These are phyloP conservation scores for Phytophthora europaea DNA, from an alignment of 352 stramenopile species.

Conservation along the genomic window DNA sequence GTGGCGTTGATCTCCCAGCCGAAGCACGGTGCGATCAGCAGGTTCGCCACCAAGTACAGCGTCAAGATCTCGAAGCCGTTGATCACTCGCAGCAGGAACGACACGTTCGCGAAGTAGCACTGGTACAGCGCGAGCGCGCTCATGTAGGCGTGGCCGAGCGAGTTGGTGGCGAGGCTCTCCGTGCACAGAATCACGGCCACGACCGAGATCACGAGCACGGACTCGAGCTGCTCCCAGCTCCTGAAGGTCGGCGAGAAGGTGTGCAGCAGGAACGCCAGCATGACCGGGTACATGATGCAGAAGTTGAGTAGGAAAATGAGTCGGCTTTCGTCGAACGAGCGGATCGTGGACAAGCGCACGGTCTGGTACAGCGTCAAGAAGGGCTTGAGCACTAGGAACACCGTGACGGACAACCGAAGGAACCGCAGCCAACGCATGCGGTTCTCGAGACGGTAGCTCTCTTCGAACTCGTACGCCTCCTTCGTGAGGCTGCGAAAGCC, in stretches of 20 bases:
- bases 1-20: constrained; percentile 50
- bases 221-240: constrained; percentile 69
- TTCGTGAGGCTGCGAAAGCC: constrained; percentile 45
- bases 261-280: constrained; percentile 66
- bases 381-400: constrained; percentile 75
- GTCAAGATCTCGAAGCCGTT: constrained; percentile 70
- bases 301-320: constrained; percentile 86
- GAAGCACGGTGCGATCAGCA: constrained; percentile 63
- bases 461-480: constrained; percentile 76
- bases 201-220: constrained; percentile 62
- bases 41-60: constrained; percentile 72
- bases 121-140: constrained; percentile 83
- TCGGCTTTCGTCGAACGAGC: constrained; percentile 64
- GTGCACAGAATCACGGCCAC: constrained; percentile 70
- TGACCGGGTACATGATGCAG: constrained; percentile 79
- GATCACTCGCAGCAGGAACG: constrained; percentile 72
- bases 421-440: constrained; percentile 74
- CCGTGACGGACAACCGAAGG: constrained; percentile 70
- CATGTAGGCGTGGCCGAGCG: constrained; percentile 81
- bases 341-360: constrained; percentile 48
- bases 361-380: constrained; percentile 86
- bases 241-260: constrained; percentile 75
- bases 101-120: constrained; percentile 87
- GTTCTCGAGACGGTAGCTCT: constrained; percentile 80
- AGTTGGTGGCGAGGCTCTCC: constrained; percentile 76